Conservation (phyloP, 805 yeast species). For the Candida anglica region DNA sequence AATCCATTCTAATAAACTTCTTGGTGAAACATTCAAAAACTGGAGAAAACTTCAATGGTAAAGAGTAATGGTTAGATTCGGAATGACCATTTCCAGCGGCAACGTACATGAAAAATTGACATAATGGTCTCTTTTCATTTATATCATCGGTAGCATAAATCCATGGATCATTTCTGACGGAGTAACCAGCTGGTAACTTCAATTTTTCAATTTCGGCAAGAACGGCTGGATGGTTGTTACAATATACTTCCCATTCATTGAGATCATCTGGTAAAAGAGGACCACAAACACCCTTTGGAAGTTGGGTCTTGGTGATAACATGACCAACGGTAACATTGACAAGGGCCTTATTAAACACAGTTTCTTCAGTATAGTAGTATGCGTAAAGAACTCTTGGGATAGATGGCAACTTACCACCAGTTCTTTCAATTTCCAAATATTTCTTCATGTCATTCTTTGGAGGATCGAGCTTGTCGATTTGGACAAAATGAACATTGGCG, state of each 20-base stretch:
- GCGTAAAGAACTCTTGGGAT: slow-evolving; percentile 67
- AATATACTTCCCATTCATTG: slow-evolving; percentile 47
- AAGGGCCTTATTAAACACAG: slow-evolving; percentile 64
- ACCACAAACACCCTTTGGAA: slow-evolving; percentile 63
- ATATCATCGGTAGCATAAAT: slow-evolving; percentile 77
- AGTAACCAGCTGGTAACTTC: slow-evolving; percentile 53
- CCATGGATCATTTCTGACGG: slow-evolving; percentile 74
- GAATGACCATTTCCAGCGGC: slow-evolving; percentile 58
- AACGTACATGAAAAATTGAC: slow-evolving; percentile 74
- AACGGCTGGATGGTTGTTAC: slow-evolving; percentile 53
- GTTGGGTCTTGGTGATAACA: slow-evolving; percentile 50
- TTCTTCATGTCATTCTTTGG: slow-evolving; percentile 70
- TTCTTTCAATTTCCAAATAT: slow-evolving; percentile 63
- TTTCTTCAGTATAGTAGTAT: slow-evolving; percentile 57
- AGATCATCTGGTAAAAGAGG: slow-evolving; percentile 70
- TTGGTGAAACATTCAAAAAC: slow-evolving; percentile 61
- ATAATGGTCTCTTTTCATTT: slow-evolving; percentile 55
- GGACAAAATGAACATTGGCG: slow-evolving; percentile 58
- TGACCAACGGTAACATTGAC: slow-evolving; percentile 62
- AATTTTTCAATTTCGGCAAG: slow-evolving; percentile 64
- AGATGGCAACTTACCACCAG: slow-evolving; percentile 43
- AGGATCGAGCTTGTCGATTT: slow-evolving; percentile 70
- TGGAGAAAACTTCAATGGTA: slow-evolving; percentile 70
- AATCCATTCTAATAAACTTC: slow-evolving; percentile 68
- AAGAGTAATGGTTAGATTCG: slow-evolving; percentile 72